Evolutionary conservation across 192 early-diverging fungal genomes (phyloP).

Genomic region (Podila clonocystis): DNA sequence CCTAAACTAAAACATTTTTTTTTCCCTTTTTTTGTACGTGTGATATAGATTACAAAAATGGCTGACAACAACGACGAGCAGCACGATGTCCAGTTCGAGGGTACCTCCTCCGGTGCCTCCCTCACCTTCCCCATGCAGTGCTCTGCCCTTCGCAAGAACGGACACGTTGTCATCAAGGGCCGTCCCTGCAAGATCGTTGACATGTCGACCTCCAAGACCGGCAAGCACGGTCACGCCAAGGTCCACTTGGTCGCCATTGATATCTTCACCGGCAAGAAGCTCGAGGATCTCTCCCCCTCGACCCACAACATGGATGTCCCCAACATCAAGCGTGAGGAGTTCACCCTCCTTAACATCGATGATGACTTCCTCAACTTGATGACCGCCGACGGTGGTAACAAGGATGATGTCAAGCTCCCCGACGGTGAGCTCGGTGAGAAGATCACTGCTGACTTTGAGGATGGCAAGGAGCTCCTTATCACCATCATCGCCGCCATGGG

Average conservation of each 20-base stretch:
- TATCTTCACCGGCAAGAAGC: conserved; percentile 99
- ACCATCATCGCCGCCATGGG: conserved; percentile 92
- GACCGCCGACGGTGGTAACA: conserved; percentile 78
- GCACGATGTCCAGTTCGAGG: conserved; percentile 78
- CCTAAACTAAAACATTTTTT: not conserved
- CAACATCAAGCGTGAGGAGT: conserved; percentile 90
- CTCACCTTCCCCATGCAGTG: conserved; percentile 98
- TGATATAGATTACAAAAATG: conserved; percentile 27
- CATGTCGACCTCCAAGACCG: conserved; percentile 99
- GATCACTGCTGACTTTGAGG: conserved; percentile 78
- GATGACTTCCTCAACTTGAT: conserved; percentile 93
- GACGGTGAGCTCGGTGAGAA: conserved; percentile 83
- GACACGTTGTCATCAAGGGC: conserved; percentile 97
- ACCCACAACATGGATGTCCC: conserved; percentile 99
- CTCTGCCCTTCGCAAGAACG: conserved; percentile 99
- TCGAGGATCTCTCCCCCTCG: conserved; percentile 99
- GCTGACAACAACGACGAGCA: conserved; percentile 69
- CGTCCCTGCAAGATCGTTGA: conserved; percentile 99
- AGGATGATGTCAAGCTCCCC: conserved; percentile 97
- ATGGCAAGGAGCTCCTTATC: conserved; percentile 74
- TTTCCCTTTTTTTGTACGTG: not conserved
- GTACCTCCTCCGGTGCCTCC: conserved; percentile 85
- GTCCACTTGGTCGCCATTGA: conserved; percentile 94
- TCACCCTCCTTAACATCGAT: conserved; percentile 85
- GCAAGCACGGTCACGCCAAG: conserved; percentile 99